Percentiles rank a stretch among this genome's conserved stretches.
phyloP scores from a whole-genome alignment of 306 rosid genomes.

The Dalbergia oliveri region DNA sequence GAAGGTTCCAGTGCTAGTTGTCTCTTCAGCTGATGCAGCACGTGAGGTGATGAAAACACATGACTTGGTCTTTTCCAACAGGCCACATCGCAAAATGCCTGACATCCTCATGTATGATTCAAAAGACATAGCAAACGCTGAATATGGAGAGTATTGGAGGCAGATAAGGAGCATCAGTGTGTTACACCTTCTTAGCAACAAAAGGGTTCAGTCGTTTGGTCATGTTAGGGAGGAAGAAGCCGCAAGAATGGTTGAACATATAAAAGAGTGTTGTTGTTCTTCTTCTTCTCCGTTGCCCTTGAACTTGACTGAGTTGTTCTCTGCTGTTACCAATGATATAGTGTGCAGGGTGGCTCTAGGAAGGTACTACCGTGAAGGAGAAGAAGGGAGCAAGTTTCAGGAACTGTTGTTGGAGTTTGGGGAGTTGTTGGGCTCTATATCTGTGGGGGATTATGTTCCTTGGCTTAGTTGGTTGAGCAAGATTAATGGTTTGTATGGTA shows the following conservation, averaged over 20 bases:
- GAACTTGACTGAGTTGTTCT: constrained; percentile 13
- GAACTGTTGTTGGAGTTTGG: constrained; percentile 33
- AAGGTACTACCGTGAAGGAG: constrained; percentile 35
- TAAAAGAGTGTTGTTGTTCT: background rate
- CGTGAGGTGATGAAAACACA: constrained; percentile 36
- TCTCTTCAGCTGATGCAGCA: constrained; percentile 24
- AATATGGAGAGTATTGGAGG: constrained; percentile 33
- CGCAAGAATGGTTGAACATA: constrained; percentile 4
- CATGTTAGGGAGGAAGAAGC: constrained; percentile 38
- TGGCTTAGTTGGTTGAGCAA: constrained; percentile 46
- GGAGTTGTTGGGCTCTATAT: constrained; percentile 33
- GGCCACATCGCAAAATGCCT: constrained; percentile 15
- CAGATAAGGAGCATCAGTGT: constrained; percentile 2
- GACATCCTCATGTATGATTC: constrained; percentile 30
- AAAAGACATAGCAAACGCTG: background rate
- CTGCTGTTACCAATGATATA: constrained; percentile 15
- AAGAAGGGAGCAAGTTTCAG: constrained; percentile 33
- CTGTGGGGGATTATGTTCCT: constrained; percentile 38
- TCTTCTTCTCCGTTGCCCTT: background rate
- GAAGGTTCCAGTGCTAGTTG: constrained; percentile 23
- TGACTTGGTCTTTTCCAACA: constrained; percentile 23
- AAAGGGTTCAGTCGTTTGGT: constrained; percentile 28
- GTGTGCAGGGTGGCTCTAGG: constrained; percentile 30
- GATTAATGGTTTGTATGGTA: constrained; percentile 34
- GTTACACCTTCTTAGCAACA: constrained; percentile 32